Percentiles rank a stretch among this genome's conserved stretches.
These are phyloP conservation scores for Sherardia arvensis DNA, from an alignment of 257 asterid species.

Conservation along the genomic window DNA sequence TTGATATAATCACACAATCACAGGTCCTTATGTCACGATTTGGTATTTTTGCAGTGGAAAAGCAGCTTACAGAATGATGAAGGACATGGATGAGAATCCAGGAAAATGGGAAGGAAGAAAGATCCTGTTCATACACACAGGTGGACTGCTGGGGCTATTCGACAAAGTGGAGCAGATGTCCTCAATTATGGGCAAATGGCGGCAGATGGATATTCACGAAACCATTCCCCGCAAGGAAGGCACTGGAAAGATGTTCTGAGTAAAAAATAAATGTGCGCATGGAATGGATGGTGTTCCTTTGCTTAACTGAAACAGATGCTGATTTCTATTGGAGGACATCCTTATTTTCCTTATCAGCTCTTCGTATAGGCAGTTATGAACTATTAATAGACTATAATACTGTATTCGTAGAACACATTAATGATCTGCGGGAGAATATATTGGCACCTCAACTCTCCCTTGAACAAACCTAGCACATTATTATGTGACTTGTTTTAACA, in stretches of 20 bases:
- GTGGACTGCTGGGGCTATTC: constrained; percentile 73
- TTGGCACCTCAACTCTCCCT: too few species aligned
- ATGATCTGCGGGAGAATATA: too few species aligned
- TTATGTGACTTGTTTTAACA: too few species aligned
- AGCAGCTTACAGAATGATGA: constrained; percentile 75
- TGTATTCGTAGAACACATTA: too few species aligned
- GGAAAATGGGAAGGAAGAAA: constrained; percentile 81
- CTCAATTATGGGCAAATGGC: constrained; percentile 58
- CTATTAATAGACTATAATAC: too few species aligned
- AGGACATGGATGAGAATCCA: constrained; percentile 68
- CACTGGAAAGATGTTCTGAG: constrained; percentile 75
- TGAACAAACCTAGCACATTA: too few species aligned
- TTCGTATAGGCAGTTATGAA: too few species aligned
- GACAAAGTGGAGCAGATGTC: constrained; percentile 73
- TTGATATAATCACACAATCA: too few species aligned
- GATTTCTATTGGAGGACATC: too few species aligned
- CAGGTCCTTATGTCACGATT: background rate
- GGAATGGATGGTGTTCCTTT: too few species aligned
- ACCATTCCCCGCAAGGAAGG: constrained; percentile 63
- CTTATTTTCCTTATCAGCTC: too few species aligned
- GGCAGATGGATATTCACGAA: constrained; percentile 61
- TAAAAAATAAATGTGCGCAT: background rate
- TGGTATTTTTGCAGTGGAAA: constrained; percentile 54
- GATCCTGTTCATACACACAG: constrained; percentile 86
- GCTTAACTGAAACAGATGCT: too few species aligned